phyloP scores from a whole-genome alignment of 176 grass and related monocot genomes.

The Lolium perenne region DNA sequence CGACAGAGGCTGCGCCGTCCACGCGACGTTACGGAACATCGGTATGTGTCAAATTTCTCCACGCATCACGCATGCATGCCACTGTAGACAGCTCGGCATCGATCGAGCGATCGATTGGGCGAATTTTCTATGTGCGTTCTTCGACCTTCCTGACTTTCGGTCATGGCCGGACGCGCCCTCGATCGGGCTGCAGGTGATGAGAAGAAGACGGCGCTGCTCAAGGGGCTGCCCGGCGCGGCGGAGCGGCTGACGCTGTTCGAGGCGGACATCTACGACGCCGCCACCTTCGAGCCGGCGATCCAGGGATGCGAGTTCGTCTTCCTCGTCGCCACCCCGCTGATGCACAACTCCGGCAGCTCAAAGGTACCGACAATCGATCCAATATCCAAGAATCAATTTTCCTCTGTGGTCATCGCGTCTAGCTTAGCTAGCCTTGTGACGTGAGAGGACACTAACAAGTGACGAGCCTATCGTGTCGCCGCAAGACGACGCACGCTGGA shows the following conservation, averaged over 20 bases:
- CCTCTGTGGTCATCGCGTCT: no score
- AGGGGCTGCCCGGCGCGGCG: constrained; percentile 48
- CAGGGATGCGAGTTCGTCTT: constrained; percentile 68
- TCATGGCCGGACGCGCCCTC: neutral
- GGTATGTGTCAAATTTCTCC: neutral
- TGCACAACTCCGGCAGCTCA: constrained; percentile 33
- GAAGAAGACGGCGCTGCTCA: constrained; percentile 50
- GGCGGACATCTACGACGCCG: constrained; percentile 62
- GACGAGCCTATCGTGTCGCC: no score
- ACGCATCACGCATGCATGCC: no score
- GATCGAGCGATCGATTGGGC: neutral
- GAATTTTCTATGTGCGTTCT: neutral
- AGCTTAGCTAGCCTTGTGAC: no score
- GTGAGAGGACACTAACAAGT: no score
- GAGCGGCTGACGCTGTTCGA: constrained; percentile 59
- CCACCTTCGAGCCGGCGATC: constrained; percentile 59
- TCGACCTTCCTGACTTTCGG: no score
- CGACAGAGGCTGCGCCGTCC: constrained; percentile 38
- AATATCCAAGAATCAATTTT: neutral
- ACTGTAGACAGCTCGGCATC: neutral
- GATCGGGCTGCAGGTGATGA: constrained; percentile 41
- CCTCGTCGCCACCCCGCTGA: constrained; percentile 59
- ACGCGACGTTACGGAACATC: constrained; percentile 31
- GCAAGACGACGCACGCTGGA: no score
- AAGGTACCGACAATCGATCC: constrained; percentile 25